A percentile compares a stretch with the other conserved stretches of the same genome.
These are phyloP conservation scores for Boletus tylopilopsis DNA, from an alignment of 768 basidiomycete species.

Conservation along the genomic window DNA sequence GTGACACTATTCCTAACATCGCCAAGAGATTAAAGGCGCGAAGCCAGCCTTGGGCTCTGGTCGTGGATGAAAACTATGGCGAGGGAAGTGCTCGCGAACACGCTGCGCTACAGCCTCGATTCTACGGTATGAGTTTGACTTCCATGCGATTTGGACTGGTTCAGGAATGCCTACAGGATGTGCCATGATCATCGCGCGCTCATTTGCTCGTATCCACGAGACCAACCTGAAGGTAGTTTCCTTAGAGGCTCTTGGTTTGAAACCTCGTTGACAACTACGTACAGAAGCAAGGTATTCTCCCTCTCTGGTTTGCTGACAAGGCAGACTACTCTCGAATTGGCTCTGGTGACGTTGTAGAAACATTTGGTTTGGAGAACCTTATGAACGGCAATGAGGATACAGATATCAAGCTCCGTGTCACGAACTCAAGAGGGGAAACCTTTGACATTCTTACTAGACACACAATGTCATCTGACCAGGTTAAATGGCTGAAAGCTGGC, in stretches of 20 bases:
- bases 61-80: slow-evolving; percentile 97
- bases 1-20: slow-evolving; percentile 85
- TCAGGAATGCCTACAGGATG: slow-evolving; percentile 50
- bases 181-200: slow-evolving; percentile 82
- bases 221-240: slow-evolving; percentile 83
- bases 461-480: slow-evolving; percentile 86
- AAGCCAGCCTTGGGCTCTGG: slow-evolving; percentile 84
- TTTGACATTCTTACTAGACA: slow-evolving; percentile 76
- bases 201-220: slow-evolving; percentile 98
- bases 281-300: slow-evolving; percentile 96
- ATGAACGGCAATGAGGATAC: slow-evolving; percentile 43
- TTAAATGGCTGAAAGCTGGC: slow-evolving; percentile 86
- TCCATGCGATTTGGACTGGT: not conserved
- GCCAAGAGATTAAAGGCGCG: slow-evolving; percentile 86
- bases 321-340: slow-evolving; percentile 81
- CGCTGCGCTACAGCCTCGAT: slow-evolving; percentile 94
- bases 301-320: slow-evolving; percentile 90
- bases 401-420: slow-evolving; percentile 57
- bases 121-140: slow-evolving; percentile 57
- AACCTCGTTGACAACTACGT: slow-evolving; percentile 3
- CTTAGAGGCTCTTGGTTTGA: not conserved
- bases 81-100: slow-evolving; percentile 98
- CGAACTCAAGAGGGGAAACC: slow-evolving; percentile 54
- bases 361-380: slow-evolving; percentile 73
- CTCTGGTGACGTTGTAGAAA: slow-evolving; percentile 79